Evolutionary conservation across 495 filamentous ascomycete genomes (phyloP), one percentile per base, ranked within the genome.

Genomic region (Thermothielavioides terrestris): DNA sequence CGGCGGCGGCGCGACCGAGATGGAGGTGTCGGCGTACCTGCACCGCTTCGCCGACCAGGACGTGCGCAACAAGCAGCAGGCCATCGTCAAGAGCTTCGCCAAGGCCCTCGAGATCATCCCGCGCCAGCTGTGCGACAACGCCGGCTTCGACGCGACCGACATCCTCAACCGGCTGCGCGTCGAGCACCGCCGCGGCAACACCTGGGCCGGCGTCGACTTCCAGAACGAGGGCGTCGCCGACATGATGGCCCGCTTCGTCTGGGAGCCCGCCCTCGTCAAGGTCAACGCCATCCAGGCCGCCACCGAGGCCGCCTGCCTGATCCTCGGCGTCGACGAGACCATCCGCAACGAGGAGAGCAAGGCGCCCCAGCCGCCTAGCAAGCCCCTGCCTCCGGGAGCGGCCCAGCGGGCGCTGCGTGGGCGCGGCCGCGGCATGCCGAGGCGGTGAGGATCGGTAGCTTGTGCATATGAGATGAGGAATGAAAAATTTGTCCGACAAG

Each of bases 81-180:
- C 86, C 15, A 88, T 98, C 57, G 94, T 98, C 74, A 96, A 95
- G 76, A 85, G 88, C 25, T 96, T 96, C 60, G 92, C 92, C 58
- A 95, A 94, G 75, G 92, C 92, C 7, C 80, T 98, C 40, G 92
- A 98, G 75, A 83, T 98, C 31, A 92, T 98, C 60, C 92, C 92
- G 32, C 82, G 92, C 47, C 92, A 97, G 68, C 76, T 98, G 50
- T 97, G 92, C 67, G 92, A 98, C 72, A 98, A 98, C 60, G 92
- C 92, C 34, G 92, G 92, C 48, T 96, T 98, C 67, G 92, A 98
- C 59, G 89, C 92, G 14, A 97, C 92, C 42, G 94, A 98, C 65
- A 94, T 98, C 52, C 79, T 98, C 39, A 98, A 95, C 70, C 82
- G 84, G 43, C 75, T 98, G 55, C 85, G 92, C 34, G 92, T 96